Evolutionary conservation across 2,329 filamentous ascomycete genomes (phyloP).

Genomic region (Trichoderma simmonsii): DNA sequence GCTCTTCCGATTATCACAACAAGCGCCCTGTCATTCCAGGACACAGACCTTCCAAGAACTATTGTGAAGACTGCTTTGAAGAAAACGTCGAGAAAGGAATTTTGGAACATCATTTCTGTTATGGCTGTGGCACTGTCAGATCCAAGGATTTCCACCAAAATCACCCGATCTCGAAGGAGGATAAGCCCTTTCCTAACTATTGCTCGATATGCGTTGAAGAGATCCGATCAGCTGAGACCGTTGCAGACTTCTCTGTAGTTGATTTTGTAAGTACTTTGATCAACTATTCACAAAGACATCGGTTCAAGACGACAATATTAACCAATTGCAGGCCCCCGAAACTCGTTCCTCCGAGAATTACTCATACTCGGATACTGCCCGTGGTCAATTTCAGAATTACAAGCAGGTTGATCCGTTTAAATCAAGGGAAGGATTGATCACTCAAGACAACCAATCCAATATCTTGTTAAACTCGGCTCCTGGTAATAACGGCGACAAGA

Average conservation of each 20-base stretch:
- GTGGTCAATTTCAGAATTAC: background rate
- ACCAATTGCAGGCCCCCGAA: background rate
- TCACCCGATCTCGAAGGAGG: constrained; percentile 25
- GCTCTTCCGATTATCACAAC: constrained; percentile 36
- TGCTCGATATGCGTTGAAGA: constrained; percentile 30
- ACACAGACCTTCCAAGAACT: constrained; percentile 31
- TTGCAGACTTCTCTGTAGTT: constrained; percentile 29
- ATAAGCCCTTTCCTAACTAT: constrained; percentile 33
- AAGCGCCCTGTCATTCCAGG: constrained; percentile 30
- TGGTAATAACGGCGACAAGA: background rate
- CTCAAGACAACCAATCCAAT: background rate
- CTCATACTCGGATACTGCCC: background rate
- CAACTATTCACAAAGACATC: background rate
- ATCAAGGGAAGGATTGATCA: background rate
- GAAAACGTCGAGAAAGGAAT: constrained; percentile 24
- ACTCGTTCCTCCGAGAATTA: background rate
- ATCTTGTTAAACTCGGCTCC: background rate
- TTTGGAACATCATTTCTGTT: constrained; percentile 41
- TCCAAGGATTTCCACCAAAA: constrained; percentile 27
- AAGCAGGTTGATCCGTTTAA: background rate
- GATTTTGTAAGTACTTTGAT: constrained; percentile 24
- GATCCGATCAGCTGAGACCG: constrained; percentile 24
- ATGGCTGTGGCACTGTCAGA: constrained; percentile 28
- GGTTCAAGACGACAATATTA: background rate
- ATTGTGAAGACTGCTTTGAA: constrained; percentile 36